Evolutionary conservation across 768 basidiomycete genomes (phyloP).

Genomic region (Sporobolomyces roseus): DNA sequence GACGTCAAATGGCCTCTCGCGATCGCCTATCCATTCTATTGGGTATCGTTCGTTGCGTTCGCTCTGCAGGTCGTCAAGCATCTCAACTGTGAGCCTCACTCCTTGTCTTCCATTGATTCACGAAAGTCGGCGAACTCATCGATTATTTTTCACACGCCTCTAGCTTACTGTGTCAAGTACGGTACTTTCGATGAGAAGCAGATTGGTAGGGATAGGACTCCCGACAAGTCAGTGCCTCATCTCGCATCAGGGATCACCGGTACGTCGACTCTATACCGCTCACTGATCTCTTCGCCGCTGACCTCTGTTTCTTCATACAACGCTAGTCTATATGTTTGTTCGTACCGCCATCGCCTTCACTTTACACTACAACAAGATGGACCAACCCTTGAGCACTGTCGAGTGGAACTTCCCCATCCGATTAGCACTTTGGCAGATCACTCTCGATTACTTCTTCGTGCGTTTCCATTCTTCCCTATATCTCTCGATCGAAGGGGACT

Average conservation of each 20-base stretch:
- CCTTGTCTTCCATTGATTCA: neutral
- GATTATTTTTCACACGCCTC: neutral
- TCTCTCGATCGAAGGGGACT: too few species aligned
- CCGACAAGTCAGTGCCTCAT: constrained; percentile 32
- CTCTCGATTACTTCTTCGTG: constrained; percentile 36
- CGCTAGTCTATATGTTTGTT: constrained; percentile 25
- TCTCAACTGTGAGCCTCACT: constrained; percentile 4
- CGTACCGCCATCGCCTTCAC: constrained; percentile 16
- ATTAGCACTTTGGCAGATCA: constrained; percentile 20
- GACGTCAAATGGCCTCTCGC: constrained; percentile 25
- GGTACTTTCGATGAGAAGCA: constrained; percentile 34
- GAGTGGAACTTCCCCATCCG: constrained; percentile 15
- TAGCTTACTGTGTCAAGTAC: constrained; percentile 28
- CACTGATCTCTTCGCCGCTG: neutral
- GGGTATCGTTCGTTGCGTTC: constrained; percentile 16
- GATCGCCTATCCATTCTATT: constrained; percentile 26
- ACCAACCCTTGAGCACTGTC: constrained; percentile 3
- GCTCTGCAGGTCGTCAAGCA: constrained; percentile 13
- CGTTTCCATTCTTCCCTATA: neutral
- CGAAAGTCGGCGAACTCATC: neutral
- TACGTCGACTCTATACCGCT: neutral
- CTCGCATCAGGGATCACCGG: constrained; percentile 23
- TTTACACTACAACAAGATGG: constrained; percentile 19
- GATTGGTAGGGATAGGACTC: constrained; percentile 32
- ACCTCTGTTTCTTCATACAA: neutral